phyloP scores from a whole-genome alignment of 441 rosid genomes.

The Rhodomyrtus psidioides region DNA sequence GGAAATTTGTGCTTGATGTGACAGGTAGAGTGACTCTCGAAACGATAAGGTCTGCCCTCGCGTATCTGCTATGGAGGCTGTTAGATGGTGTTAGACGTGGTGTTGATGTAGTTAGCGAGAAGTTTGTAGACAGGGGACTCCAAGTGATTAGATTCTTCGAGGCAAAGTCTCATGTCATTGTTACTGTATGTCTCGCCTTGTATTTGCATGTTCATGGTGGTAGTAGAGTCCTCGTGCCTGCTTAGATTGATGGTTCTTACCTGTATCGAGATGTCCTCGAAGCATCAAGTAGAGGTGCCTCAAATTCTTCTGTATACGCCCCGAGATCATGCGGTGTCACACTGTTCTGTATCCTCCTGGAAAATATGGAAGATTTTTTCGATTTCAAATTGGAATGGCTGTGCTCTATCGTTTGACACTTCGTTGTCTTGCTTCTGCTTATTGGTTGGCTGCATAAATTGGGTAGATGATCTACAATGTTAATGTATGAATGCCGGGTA shows the following conservation, averaged over 20 bases:
- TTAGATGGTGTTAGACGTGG: constrained; percentile 47
- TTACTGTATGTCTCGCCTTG: constrained; percentile 70
- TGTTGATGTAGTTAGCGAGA: constrained; percentile 32
- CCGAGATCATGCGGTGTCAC: neutral
- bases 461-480: neutral
- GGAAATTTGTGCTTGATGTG: constrained; percentile 78
- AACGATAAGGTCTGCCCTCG: constrained; percentile 54
- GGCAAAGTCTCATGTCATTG: constrained; percentile 60
- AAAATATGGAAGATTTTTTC: neutral
- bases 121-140: constrained; percentile 53
- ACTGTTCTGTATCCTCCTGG: neutral
- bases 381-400: neutral
- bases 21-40: constrained; percentile 87
- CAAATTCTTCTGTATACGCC: neutral
- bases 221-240: constrained; percentile 35
- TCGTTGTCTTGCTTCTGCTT: neutral
- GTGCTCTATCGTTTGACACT: neutral
- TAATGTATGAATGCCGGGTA: neutral
- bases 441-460: neutral
- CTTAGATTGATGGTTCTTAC: constrained; percentile 16
- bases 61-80: constrained; percentile 26
- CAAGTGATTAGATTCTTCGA: constrained; percentile 56
- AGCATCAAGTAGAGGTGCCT: neutral
- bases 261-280: neutral
- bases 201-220: constrained; percentile 57